Evolutionary conservation across 2,329 filamentous ascomycete genomes (phyloP).

Genomic region (Alternaria gansuensis): DNA sequence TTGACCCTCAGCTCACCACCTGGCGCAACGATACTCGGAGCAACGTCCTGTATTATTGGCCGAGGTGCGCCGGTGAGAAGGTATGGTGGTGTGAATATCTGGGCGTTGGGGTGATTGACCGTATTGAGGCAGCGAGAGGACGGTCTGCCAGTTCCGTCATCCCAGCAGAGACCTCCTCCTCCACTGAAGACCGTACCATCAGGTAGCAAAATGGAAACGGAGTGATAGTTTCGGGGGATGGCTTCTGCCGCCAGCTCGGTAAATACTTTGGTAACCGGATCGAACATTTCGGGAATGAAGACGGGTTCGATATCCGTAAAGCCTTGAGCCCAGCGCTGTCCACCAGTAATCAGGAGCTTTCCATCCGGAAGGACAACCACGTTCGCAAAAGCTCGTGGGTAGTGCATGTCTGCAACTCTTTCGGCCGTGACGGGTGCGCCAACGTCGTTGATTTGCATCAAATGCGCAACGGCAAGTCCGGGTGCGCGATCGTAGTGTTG

Average conservation of each 20-base stretch:
- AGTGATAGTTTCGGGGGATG: constrained; percentile 36
- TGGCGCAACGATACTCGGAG: constrained; percentile 11
- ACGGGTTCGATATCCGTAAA: constrained; percentile 31
- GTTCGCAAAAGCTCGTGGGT: constrained; percentile 31
- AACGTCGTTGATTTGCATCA: constrained; percentile 31
- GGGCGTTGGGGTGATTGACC: constrained; percentile 56
- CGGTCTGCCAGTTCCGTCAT: constrained; percentile 20
- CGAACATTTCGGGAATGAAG: constrained; percentile 32
- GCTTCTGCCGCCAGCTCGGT: constrained; percentile 27
- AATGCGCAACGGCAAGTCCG: constrained; percentile 23
- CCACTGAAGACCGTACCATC: constrained; percentile 35
- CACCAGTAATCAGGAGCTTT: constrained; percentile 36
- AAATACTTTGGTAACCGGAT: constrained; percentile 30
- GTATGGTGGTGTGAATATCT: constrained; percentile 65
- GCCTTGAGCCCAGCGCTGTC: constrained; percentile 23
- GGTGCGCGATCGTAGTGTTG: constrained; percentile 24
- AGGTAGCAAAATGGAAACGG: constrained; percentile 33
- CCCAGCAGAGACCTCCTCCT: constrained; percentile 34
- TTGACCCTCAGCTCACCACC: constrained; percentile 28
- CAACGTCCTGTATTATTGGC: constrained; percentile 26
- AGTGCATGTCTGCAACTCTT: constrained; percentile 24
- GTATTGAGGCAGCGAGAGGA: constrained; percentile 59
- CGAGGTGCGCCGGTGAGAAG: constrained; percentile 53
- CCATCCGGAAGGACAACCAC: constrained; percentile 36
- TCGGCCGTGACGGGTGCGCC: constrained; percentile 24